Base-by-base conservation (phyloP, 106 monocot species). In the Gastrodia elata region DNA sequence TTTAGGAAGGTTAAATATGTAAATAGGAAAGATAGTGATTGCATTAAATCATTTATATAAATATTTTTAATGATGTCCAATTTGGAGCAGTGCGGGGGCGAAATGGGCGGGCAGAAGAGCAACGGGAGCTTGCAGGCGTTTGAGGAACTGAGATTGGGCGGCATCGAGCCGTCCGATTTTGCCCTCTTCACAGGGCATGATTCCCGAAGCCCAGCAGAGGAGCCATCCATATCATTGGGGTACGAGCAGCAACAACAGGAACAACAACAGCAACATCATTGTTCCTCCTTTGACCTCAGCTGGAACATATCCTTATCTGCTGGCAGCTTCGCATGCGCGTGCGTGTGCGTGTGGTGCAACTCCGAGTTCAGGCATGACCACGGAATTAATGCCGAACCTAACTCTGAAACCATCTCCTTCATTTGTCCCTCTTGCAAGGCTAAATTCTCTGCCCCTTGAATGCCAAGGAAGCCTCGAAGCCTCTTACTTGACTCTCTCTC, bases 301-400 rank as follows among this genome's bases (percentile, higher is more conserved):
- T 89, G 89, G 92, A 80, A 75, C 49, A 41, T 85, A 27, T 71
- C 89, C 20, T 68, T 73, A 34, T 61, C 76, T 20, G 48, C 46
- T 25, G 61, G 42, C 39, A 68, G 71, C 56, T 24, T 80, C 14
- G 74, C 80, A 16, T 77, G 76, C 30, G 74, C 80, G 11, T 77
- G 76, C 30, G 72, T 82, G 22, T 93, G 93, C 57, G 83, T 93
- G 65, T 93, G 93, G 93, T 93, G 93, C 71, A 77, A 64, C 56
- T 48, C 78, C 5, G 83, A 93, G 71, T 87, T 87, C 73, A 75
- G 73, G 38, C 83, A 82, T 32, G 80, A 82, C 8, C 37, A 25
- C 18, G 35, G 4, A 5, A 48, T 22, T 40, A 65, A 71, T 56
- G n/a, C n/a, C n/a, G 78, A 83, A 74, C 74, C 71, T 18, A 85